Evolutionary conservation across 371 early-diverging fungal genomes (phyloP).

Genomic region (Mortierella sp.): DNA sequence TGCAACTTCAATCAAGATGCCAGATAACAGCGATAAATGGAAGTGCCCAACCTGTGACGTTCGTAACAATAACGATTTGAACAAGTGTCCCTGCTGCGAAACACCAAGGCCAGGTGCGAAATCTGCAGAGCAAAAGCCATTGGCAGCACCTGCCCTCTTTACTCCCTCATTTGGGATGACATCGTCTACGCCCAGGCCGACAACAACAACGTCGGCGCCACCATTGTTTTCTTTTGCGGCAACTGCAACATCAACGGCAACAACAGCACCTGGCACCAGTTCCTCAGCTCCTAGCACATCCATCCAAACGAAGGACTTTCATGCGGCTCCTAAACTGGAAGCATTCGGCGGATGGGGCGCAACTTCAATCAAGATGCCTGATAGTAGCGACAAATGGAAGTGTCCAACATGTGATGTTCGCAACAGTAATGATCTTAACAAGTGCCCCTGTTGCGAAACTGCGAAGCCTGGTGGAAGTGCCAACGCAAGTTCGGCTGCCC

Average conservation of each 20-base stretch:
- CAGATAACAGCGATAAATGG: slow-evolving; percentile 35
- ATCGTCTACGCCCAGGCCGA: background rate
- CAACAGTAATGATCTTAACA: slow-evolving; percentile 18
- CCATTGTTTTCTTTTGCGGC: slow-evolving; percentile 11
- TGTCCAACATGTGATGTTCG: slow-evolving; percentile 37
- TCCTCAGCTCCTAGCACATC: slow-evolving; percentile 1
- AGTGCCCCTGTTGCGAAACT: slow-evolving; percentile 40
- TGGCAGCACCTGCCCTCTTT: slow-evolving; percentile 4
- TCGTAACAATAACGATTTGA: slow-evolving; percentile 15
- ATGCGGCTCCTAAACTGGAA: background rate
- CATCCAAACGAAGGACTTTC: too few species aligned
- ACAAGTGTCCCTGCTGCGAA: slow-evolving; percentile 41
- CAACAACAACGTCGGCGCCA: background rate
- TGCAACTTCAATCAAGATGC: slow-evolving; percentile 12
- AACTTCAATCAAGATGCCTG: slow-evolving; percentile 26
- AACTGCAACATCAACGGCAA: background rate
- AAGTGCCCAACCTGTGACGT: slow-evolving; percentile 47
- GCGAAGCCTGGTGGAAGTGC: slow-evolving; percentile 12
- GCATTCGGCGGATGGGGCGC: background rate
- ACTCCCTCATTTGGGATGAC: slow-evolving; percentile 7
- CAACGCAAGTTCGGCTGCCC: background rate
- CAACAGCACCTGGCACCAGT: background rate
- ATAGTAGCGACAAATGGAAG: slow-evolving; percentile 36
- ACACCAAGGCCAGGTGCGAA: slow-evolving; percentile 30
- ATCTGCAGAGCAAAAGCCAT: background rate